These are phyloP conservation scores for Cyclotella sp. DNA, from an alignment of 108 stramenopile species.

Conservation along the genomic window DNA sequence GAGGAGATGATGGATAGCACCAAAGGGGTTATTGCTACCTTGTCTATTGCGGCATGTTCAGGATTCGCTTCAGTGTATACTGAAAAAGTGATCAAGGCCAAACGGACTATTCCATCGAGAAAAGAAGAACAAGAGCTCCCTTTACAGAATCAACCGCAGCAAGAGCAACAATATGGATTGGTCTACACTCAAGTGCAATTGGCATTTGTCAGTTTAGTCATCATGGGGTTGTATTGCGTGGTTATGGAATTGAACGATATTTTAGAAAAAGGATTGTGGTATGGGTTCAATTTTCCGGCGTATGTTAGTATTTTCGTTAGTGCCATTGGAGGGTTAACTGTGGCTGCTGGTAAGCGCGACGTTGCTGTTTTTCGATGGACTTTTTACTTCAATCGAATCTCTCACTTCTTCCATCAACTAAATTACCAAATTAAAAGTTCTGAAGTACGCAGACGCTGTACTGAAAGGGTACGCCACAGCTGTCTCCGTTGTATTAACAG, in stretches of 20 bases:
- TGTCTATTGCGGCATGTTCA: slow-evolving; percentile 69
- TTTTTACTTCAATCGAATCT: neutral
- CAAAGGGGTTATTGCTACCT: slow-evolving; percentile 86
- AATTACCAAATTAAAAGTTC: slow-evolving; percentile 39
- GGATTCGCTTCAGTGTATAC: slow-evolving; percentile 98
- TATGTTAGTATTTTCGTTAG: slow-evolving; percentile 51
- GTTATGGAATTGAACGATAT: slow-evolving; percentile 45
- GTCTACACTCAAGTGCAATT: slow-evolving; percentile 70
- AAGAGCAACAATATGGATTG: slow-evolving; percentile 39
- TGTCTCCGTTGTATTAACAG: slow-evolving; percentile 87
- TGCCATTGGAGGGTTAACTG: slow-evolving; percentile 75
- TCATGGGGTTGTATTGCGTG: slow-evolving; percentile 60
- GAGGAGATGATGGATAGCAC: slow-evolving; percentile 31
- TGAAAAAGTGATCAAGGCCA: slow-evolving; percentile 93
- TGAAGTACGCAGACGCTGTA: slow-evolving; percentile 92
- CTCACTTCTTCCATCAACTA: neutral
- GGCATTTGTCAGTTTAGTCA: slow-evolving; percentile 74
- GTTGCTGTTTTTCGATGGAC: neutral
- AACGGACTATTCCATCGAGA: slow-evolving; percentile 32
- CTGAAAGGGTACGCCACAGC: slow-evolving; percentile 96
- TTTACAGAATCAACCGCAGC: slow-evolving; percentile 6
- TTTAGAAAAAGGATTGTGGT: slow-evolving; percentile 45
- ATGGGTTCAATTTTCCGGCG: slow-evolving; percentile 57
- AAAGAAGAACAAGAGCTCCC: slow-evolving; percentile 17
- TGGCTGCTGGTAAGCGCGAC: slow-evolving; percentile 55